Base-by-base conservation (phyloP, 2,329 filamentous ascomycete species). In the Cladorrhinum sp. region DNA sequence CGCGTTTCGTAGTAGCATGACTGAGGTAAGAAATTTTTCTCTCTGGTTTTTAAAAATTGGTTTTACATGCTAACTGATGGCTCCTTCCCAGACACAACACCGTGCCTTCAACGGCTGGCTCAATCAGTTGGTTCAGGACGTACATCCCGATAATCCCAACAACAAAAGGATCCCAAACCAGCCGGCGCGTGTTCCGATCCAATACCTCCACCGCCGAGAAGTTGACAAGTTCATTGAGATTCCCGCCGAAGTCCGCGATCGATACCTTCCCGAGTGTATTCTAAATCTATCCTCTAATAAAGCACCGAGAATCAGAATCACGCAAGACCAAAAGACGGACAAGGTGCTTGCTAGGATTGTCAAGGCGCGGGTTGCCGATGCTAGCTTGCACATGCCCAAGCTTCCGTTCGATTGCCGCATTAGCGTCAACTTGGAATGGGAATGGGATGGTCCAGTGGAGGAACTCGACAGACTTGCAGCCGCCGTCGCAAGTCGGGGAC, bases 381-480 rank as follows among this genome's bases (percentile, higher is more conserved):
- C 97, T n/a, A 90, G 96, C 68, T 83, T 99, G 18, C 88, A 90
- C 74, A 89, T 92, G 67, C 93, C 95, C 0, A 79, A 80, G 54
- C 84, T 83, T 8, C 85, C 85, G 2, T 90, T 97, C 70, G 95
- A 99, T 75, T 96, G 92, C 76, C 90, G 95, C 10, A 88, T 99
- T 67, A 96, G 92, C 69, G 87, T 99, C 70, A 98, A 96, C 71
- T 83, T 99, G 1, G 96, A 99, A 84, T 92, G 96, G 84, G 84
- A 88, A 57, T 96, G 88, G 78, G 83, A 92, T 2, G 91, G 92
- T 1, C 69, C 90, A 0, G 79, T 86, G 2, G 78, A 83, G 41
- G 83, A 85, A 61, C 73, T 86, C 13, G 79, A 84, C 67, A 70
- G 73, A 23, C 59, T 75, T 55, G 69, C 69, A 52, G 73, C 69